phyloP scores from a whole-genome alignment of 768 basidiomycete genomes.

The Pholiota microspora region DNA sequence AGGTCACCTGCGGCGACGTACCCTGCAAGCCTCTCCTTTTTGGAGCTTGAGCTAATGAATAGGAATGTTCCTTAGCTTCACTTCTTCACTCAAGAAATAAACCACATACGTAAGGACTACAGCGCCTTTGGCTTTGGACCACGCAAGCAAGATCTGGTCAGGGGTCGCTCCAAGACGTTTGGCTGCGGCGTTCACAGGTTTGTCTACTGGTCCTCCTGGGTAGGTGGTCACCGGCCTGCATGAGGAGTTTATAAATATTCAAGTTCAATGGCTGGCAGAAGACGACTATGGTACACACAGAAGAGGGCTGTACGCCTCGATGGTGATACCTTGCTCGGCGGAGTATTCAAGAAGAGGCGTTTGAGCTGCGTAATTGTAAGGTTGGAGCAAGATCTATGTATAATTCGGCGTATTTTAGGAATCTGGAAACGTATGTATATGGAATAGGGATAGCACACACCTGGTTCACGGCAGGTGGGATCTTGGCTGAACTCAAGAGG shows the following conservation, averaged over 20 bases:
- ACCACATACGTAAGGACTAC: conserved; percentile 55
- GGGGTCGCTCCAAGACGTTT: conserved; percentile 45
- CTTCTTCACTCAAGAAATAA: too few species aligned
- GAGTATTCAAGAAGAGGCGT: conserved; percentile 40
- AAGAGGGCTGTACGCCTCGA: conserved; percentile 69
- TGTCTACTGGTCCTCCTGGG: conserved; percentile 65
- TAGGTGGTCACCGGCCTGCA: conserved; percentile 55
- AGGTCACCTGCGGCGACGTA: conserved; percentile 71
- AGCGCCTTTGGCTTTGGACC: conserved; percentile 67
- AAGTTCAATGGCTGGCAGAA: not conserved
- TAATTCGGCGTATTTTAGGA: not conserved
- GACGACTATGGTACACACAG: conserved; percentile 34
- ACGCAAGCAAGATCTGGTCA: conserved; percentile 71
- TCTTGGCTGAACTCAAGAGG: conserved; percentile 56
- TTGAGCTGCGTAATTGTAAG: conserved; percentile 59
- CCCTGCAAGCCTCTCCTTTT: conserved; percentile 60
- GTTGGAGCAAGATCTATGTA: conserved; percentile 59
- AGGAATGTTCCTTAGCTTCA: too few species aligned
- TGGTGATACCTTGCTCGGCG: conserved; percentile 49
- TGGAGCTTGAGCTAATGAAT: conserved; percentile 56
- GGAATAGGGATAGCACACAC: conserved; percentile 28
- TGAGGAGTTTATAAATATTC: not conserved
- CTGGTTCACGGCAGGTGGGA: conserved; percentile 70
- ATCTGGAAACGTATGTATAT: not conserved
- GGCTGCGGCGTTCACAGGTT: conserved; percentile 53